phyloP scores from a whole-genome alignment of 495 filamentous ascomycete genomes.

The Neurospora sp. region DNA sequence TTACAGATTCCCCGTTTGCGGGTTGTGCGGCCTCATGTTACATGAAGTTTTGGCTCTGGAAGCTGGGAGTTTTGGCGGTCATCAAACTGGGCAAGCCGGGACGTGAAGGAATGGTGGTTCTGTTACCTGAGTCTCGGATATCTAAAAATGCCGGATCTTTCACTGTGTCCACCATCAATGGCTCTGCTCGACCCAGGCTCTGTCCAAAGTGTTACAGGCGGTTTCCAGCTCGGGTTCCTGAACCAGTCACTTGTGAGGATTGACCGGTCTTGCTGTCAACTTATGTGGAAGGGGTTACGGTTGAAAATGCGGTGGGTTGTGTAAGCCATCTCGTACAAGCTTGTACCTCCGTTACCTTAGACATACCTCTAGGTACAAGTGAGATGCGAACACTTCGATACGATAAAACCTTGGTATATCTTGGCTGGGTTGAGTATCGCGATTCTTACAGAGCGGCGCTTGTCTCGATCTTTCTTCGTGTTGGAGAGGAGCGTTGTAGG shows the following conservation, averaged over 20 bases:
- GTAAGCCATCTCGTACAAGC: background rate
- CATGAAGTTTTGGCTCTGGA: background rate
- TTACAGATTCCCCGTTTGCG: background rate
- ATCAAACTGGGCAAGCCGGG: background rate
- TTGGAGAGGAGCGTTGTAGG: background rate
- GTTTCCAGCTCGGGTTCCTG: background rate
- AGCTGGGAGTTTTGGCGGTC: background rate
- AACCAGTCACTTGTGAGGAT: background rate
- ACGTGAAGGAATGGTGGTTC: background rate
- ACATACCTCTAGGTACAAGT: background rate
- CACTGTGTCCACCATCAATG: background rate
- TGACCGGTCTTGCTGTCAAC: background rate
- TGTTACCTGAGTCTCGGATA: background rate
- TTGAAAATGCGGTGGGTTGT: background rate
- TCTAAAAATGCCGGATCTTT: background rate
- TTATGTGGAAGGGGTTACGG: background rate
- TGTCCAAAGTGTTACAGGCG: background rate
- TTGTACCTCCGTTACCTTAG: background rate
- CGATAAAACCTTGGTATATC: background rate
- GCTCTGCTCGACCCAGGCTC: background rate
- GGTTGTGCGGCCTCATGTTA: background rate
- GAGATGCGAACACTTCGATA: background rate
- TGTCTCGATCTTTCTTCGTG: background rate
- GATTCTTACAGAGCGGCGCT: background rate
- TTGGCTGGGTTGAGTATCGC: background rate